These are phyloP conservation scores for Hortiboletus campestris DNA, from an alignment of 768 basidiomycete genomes.

Conservation along the genomic window DNA sequence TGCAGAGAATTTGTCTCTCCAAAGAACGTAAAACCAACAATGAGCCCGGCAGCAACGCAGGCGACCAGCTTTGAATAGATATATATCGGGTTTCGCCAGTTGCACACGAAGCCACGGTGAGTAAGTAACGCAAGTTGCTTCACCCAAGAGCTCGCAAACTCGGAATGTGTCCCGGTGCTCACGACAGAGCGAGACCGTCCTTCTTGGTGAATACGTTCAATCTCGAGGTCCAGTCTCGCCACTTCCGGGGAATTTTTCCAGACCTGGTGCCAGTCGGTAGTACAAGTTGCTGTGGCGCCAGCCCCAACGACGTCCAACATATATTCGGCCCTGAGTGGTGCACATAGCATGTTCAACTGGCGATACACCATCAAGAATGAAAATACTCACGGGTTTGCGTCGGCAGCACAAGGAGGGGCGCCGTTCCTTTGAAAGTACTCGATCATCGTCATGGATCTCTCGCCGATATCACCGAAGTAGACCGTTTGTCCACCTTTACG, in stretches of 20 bases:
- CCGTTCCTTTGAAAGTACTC: conserved; percentile 26
- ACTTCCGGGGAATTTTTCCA: conserved; percentile 49
- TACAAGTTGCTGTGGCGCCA: conserved; percentile 45
- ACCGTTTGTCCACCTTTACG: conserved; percentile 60
- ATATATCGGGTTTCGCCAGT: conserved; percentile 44
- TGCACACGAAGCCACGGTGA: conserved; percentile 31
- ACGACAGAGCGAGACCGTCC: conserved; percentile 25
- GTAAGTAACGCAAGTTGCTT: conserved; percentile 36
- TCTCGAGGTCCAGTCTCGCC: conserved; percentile 36
- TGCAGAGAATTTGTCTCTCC: conserved; percentile 36
- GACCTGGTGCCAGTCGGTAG: conserved; percentile 47
- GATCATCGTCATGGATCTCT: conserved; percentile 21
- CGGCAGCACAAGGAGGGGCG: conserved; percentile 13
- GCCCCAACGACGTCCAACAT: conserved; percentile 57
- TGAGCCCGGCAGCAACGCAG: conserved; percentile 33
- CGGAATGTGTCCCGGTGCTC: conserved; percentile 22
- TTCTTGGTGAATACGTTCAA: conserved; percentile 43
- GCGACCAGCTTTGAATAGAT: conserved; percentile 38
- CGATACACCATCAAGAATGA: no score
- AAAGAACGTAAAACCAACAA: conserved; percentile 47
- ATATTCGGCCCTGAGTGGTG: conserved; percentile 39
- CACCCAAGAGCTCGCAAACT: conserved; percentile 40
- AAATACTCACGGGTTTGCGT: conserved; percentile 25
- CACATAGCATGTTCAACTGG: neutral
- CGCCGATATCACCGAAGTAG: conserved; percentile 54